phyloP scores from a whole-genome alignment of 1,284 basidiomycete genomes.

The Tetrapyrgos nigripes region DNA sequence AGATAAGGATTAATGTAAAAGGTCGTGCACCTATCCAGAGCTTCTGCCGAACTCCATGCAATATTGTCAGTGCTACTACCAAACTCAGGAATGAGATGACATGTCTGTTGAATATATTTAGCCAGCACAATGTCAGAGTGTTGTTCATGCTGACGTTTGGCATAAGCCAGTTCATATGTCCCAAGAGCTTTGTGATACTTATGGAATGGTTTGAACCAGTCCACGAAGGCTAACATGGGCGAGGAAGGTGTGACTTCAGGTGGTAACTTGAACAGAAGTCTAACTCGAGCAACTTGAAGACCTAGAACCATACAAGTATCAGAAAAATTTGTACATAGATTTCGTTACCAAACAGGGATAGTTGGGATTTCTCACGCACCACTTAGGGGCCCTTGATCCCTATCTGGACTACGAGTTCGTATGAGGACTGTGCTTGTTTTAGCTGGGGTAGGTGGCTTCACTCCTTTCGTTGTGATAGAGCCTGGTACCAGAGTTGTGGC shows the following conservation, averaged over 20 bases:
- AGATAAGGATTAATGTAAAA: slow-evolving; percentile 5
- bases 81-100: slow-evolving; percentile 15
- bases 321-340: background rate
- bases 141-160: slow-evolving; percentile 3
- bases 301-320: slow-evolving; percentile 2
- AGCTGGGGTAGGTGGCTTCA: background rate
- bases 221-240: slow-evolving; percentile 13
- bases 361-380: too few species aligned
- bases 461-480: background rate
- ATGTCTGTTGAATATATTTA: slow-evolving; percentile 9
- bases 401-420: too few species aligned
- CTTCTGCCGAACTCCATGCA: background rate
- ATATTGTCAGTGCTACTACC: background rate
- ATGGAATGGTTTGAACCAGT: slow-evolving; percentile 20
- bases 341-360: background rate
- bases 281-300: slow-evolving; percentile 11
- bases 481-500: background rate
- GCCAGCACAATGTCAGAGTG: slow-evolving; percentile 11
- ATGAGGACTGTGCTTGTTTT: background rate
- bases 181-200: slow-evolving; percentile 7
- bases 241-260: slow-evolving; percentile 4
- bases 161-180: slow-evolving; percentile 10
- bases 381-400: too few species aligned
- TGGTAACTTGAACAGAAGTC: slow-evolving; percentile 15
- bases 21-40: background rate